Conservation (phyloP, 2,329 filamentous ascomycete species). For the Colletotrichum acutatum region DNA sequence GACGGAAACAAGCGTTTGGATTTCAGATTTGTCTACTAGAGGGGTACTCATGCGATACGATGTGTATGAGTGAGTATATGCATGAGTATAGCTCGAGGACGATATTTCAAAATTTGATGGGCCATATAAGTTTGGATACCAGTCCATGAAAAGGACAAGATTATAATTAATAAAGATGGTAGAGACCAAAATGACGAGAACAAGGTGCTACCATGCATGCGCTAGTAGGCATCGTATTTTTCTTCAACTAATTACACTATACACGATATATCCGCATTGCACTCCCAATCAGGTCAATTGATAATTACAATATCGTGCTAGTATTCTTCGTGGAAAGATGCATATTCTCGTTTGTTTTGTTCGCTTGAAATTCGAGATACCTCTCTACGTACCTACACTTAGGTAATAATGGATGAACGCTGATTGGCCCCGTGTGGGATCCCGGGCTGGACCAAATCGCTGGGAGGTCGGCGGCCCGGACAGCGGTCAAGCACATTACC, state of each 20-base stretch:
- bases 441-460: slow-evolving; percentile 9
- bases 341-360: neutral
- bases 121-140: neutral
- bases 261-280: neutral
- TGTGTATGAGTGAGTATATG: neutral
- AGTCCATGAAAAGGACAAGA: neutral
- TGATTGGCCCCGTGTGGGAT: neutral
- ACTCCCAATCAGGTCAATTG: neutral
- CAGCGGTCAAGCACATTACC: slow-evolving; percentile 20
- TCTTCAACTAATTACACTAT: neutral
- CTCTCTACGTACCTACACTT: neutral
- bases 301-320: neutral
- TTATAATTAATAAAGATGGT: neutral
- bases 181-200: neutral
- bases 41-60: neutral
- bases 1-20: slow-evolving; percentile 56
- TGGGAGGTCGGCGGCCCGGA: slow-evolving; percentile 13
- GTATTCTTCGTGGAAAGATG: neutral
- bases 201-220: neutral
- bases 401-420: neutral
- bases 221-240: neutral
- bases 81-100: too few species aligned
- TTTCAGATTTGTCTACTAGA: slow-evolving; percentile 33
- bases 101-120: neutral
- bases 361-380: neutral